Evolutionary conservation across 164 flowering plant genomes (phyloP), one percentile per base, ranked within the genome.

Genomic region (Cinnamomum micranthum): DNA sequence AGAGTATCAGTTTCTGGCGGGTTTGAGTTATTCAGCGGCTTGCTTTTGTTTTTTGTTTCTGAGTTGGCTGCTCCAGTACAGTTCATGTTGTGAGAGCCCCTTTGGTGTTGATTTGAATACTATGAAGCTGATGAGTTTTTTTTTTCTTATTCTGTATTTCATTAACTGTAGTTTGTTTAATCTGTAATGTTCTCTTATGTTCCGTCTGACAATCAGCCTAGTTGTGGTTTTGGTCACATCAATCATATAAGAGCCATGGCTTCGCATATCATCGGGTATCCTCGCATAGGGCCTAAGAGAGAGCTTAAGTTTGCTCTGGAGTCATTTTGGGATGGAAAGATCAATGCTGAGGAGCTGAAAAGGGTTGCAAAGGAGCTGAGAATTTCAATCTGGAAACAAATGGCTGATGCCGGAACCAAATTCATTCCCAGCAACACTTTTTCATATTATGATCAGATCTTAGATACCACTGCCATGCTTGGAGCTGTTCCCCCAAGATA

Each of bases 391-490:
- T 79, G 81, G 81, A 75, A 75, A 72, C 78, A 79, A 63, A 79
- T 79, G 78, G 71, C 75, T 4, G 35, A 4, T 75, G 76, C 76
- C 12, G 78, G 78, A 72, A 79, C 64, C 65, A 75, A 75, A 70
- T 75, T 72, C 62, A 79, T 79, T 64, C 81, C 81, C 28, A 79
- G 81, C 76, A 79, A 79, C 65, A 75, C 81, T 19, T 79, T 79
- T 64, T 79, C 81, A 50, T 79, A 72, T 63, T 79, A 79, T 69
- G 81, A 79, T 73, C 81, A 79, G 70, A 73, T 79, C 47, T 79
- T 79, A 59, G 81, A 79, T 72, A 75, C 81, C 55, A 79, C 81
- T 27, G 81, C 81, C 47, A 79, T 75, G 81, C 81, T 79, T 72
- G 81, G 81, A 58, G 81, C 81, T 31, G 73, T 75, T 68, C 81